A percentile compares a stretch with the other conserved stretches of the same genome.
phyloP scores from a whole-genome alignment of 257 asterid species.

The Solanum corneliomulleri region DNA sequence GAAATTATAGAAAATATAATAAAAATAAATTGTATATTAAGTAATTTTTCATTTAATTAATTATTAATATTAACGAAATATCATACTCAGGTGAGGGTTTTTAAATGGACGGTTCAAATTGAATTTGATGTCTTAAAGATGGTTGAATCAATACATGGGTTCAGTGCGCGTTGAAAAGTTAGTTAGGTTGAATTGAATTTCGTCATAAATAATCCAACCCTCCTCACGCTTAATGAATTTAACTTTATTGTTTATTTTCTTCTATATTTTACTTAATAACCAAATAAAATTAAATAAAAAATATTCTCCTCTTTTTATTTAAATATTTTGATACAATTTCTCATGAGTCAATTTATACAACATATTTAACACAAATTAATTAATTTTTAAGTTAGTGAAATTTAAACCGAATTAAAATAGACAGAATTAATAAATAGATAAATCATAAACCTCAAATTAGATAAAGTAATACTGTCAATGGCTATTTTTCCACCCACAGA shows the following conservation, averaged over 20 bases:
- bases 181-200: background rate
- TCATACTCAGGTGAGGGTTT: background rate
- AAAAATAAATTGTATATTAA: too few species aligned
- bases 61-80: background rate
- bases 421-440: background rate
- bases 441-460: background rate
- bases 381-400: background rate
- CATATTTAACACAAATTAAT: background rate
- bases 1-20: too few species aligned
- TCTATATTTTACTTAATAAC: background rate
- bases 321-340: background rate
- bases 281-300: background rate
- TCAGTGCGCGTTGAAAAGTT: background rate
- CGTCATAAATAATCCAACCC: background rate
- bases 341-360: background rate
- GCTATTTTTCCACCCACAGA: background rate
- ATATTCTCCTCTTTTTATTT: too few species aligned
- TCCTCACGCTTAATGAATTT: background rate
- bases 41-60: too few species aligned
- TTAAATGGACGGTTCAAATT: background rate
- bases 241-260: background rate
- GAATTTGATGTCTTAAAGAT: background rate
- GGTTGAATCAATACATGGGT: background rate
- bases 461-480: background rate
- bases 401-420: fast-evolving